These are phyloP conservation scores for Claviceps africana DNA, from an alignment of 2,329 filamentous ascomycete species.

Conservation along the genomic window DNA sequence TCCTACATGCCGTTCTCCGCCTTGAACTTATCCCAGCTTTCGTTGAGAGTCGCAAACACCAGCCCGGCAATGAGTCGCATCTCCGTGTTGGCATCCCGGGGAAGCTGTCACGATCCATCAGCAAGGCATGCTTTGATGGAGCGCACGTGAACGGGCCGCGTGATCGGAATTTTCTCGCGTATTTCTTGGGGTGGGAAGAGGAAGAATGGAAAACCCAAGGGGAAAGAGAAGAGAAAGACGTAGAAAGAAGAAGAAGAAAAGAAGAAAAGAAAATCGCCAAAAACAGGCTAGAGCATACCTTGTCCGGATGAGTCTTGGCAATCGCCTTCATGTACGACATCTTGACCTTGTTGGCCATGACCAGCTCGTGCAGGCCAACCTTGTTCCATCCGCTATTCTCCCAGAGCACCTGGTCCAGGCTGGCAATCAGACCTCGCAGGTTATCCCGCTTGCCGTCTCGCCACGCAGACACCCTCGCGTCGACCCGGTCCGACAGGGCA, in stretches of 20 bases:
- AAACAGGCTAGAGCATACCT: slow-evolving; percentile 46
- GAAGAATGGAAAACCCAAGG: neutral
- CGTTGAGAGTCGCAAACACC: slow-evolving; percentile 55
- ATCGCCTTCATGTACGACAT: slow-evolving; percentile 98
- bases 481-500: slow-evolving; percentile 71
- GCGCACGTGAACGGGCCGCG: no score
- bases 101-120: slow-evolving; percentile 29
- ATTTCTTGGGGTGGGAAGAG: neutral
- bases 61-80: slow-evolving; percentile 49
- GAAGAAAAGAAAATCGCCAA: no score
- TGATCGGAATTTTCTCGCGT: no score
- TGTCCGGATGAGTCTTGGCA: slow-evolving; percentile 95
- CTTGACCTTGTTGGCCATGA: slow-evolving; percentile 91
- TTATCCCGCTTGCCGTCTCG: slow-evolving; percentile 88
- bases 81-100: slow-evolving; percentile 51
- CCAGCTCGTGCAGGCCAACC: slow-evolving; percentile 82
- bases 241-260: neutral
- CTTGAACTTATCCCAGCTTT: slow-evolving; percentile 63
- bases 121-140: no score
- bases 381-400: slow-evolving; percentile 91
- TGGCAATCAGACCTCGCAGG: slow-evolving; percentile 71
- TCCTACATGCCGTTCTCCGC: slow-evolving; percentile 47
- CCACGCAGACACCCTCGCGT: slow-evolving; percentile 67
- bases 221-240: neutral
- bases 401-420: slow-evolving; percentile 83